phyloP scores from a whole-genome alignment of 1,139 yeast species.

The Yamadazyma triangularis region DNA sequence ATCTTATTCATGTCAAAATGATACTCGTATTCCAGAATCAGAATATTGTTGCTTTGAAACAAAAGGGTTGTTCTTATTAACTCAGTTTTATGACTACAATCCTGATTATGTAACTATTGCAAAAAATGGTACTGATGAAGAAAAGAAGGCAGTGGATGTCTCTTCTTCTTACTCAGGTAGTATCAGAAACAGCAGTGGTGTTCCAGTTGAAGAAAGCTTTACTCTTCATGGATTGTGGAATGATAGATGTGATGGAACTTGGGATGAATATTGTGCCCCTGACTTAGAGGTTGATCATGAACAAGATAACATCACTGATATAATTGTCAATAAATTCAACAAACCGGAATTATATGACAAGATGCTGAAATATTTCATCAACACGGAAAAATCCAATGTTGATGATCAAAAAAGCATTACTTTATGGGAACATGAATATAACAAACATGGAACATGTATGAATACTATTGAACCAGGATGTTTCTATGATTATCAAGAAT shows the following conservation, averaged over 20 bases:
- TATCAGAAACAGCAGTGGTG: constrained; percentile 3
- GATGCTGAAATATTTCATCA: constrained; percentile 35
- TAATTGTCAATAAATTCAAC: constrained; percentile 25
- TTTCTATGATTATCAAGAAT: constrained; percentile 25
- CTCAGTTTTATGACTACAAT: constrained; percentile 42
- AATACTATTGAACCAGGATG: constrained; percentile 35
- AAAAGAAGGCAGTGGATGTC: constrained; percentile 4
- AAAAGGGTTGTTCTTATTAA: constrained; percentile 31
- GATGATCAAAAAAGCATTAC: constrained; percentile 20
- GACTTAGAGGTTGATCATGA: constrained; percentile 23
- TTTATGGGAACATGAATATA: constrained; percentile 42
- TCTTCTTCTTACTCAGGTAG: constrained; percentile 1
- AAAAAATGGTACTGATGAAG: constrained; percentile 13
- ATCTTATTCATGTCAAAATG: constrained; percentile 25
- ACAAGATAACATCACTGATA: constrained; percentile 20
- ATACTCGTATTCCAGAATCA: constrained; percentile 18
- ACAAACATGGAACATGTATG: constrained; percentile 46
- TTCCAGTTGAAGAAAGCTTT: constrained; percentile 20
- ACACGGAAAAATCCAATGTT: constrained; percentile 31
- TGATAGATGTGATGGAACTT: constrained; percentile 35
- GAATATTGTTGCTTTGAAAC: constrained; percentile 31
- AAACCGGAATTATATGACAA: constrained; percentile 24
- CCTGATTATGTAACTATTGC: constrained; percentile 18
- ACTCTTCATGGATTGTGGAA: constrained; percentile 43
- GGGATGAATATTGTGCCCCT: constrained; percentile 28